Conservation (phyloP, 176 grass and related monocot genomes). For the Typha latifolia region DNA sequence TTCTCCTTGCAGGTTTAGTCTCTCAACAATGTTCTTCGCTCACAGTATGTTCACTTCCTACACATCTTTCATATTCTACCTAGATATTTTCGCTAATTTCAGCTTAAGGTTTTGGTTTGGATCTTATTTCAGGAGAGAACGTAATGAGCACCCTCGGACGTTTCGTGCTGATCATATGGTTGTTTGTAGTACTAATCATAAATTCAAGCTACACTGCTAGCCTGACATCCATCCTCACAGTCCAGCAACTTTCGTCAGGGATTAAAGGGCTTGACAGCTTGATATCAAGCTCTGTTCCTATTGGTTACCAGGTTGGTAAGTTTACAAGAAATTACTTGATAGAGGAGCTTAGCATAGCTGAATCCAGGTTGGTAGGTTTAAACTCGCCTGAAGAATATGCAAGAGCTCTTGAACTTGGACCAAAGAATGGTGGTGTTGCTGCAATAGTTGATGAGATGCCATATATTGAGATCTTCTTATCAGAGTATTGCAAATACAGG, state of each 20-base stretch:
- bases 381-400: slow-evolving; percentile 58
- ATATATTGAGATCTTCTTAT: slow-evolving; percentile 62
- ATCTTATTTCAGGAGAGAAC: slow-evolving; percentile 53
- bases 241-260: slow-evolving; percentile 65
- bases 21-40: slow-evolving; percentile 91
- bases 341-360: slow-evolving; percentile 49
- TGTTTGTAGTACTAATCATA: slow-evolving; percentile 82
- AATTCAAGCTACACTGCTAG: slow-evolving; percentile 91
- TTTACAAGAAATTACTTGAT: slow-evolving; percentile 73
- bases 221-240: slow-evolving; percentile 83
- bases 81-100: slow-evolving; percentile 11
- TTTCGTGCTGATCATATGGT: slow-evolving; percentile 74
- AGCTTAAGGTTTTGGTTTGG: slow-evolving; percentile 10
- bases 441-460: slow-evolving; percentile 79
- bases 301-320: slow-evolving; percentile 66
- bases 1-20: slow-evolving; percentile 57
- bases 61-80: slow-evolving; percentile 9
- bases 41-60: slow-evolving; percentile 61
- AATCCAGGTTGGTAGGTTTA: slow-evolving; percentile 51
- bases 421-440: slow-evolving; percentile 56
- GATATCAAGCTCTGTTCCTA: slow-evolving; percentile 45
- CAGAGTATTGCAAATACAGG: slow-evolving; percentile 63
- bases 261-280: slow-evolving; percentile 71
- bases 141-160: slow-evolving; percentile 50
- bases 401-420: slow-evolving; percentile 59